phyloP scores from a whole-genome alignment of 2,329 filamentous ascomycete species.

The Curvularia verruculosa region DNA sequence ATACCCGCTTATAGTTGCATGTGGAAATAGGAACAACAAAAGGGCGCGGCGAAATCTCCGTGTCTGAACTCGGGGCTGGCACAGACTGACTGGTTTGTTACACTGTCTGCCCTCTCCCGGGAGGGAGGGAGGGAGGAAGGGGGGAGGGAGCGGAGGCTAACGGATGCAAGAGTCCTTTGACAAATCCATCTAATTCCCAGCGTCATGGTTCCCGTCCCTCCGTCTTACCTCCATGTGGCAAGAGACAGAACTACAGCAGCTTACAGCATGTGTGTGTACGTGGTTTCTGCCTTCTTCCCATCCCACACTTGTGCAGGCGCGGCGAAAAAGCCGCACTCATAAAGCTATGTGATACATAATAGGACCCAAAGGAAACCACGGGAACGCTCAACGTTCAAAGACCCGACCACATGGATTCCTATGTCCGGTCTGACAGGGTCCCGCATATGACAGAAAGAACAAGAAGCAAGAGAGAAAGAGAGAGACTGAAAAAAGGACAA shows the following conservation, averaged over 20 bases:
- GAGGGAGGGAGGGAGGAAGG: no score
- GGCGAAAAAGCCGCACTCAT: background rate
- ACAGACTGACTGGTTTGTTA: no score
- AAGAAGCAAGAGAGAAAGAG: background rate
- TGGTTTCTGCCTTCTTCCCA: no score
- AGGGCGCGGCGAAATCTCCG: slow-evolving; percentile 1
- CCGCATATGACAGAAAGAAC: background rate
- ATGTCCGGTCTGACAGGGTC: background rate
- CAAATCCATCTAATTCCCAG: background rate
- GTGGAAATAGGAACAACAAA: background rate
- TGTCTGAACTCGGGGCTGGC: background rate
- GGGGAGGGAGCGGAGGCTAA: no score
- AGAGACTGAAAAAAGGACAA: no score
- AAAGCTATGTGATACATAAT: background rate
- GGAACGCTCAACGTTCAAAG: background rate
- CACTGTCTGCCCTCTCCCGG: no score
- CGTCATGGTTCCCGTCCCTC: background rate
- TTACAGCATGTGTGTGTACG: no score
- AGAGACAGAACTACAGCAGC: background rate
- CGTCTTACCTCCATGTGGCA: background rate
- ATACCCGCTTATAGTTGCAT: background rate
- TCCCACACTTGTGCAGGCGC: background rate
- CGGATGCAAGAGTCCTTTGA: background rate
- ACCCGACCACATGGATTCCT: background rate
- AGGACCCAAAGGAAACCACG: background rate